Base-by-base conservation (phyloP, 129 eudicot genomes). In the Helianthus annuus region DNA sequence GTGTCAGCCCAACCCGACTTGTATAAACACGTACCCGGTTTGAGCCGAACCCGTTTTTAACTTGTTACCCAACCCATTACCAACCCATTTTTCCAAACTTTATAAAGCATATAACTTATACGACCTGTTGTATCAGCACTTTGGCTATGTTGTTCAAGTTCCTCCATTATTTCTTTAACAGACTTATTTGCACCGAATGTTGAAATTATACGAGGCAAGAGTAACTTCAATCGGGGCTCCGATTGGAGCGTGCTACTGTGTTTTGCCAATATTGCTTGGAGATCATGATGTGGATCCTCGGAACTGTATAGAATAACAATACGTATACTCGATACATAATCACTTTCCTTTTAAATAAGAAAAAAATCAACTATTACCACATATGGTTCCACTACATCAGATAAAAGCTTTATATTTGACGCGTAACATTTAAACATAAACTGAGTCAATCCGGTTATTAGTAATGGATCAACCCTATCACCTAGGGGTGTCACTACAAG, bases 231-330 rank as follows among this genome's bases (percentile, higher is more conserved):
- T 74, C 68, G 92, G 57, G 96, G 77, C 71, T 94, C 96, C 65
- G 88, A 80, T 57, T 91, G 85, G 13, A 88, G 97, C 22, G 80
- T 82, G 70, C 79, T 73, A 83, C 89, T 86, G 83, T 90, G 83
- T 66, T 77, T 85, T 52, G 81, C 79, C 76, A 90, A 64, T 66
- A 86, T 74, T 69, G 66, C 75, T 64, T 62, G 80, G 70, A 94
- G 61, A 4, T 90, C 97, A 79, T 85, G 77, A 81, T 88, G 83
- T 40, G 91, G 86, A 79, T 90, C 98, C 83, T 85, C 96, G 54
- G 96, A 94, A 83, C 98, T 90, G 83, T 62, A 79, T 27, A 70
- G 8, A 62, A 45, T 52, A 63, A 77, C 71, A 61, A 60, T 52
- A 8, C 10, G 10, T 32, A 66, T 66, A 57, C 46, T 66, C 54